These are phyloP conservation scores for Lodderomyces margitis DNA, from an alignment of 1,139 yeast genomes.

Conservation along the genomic window DNA sequence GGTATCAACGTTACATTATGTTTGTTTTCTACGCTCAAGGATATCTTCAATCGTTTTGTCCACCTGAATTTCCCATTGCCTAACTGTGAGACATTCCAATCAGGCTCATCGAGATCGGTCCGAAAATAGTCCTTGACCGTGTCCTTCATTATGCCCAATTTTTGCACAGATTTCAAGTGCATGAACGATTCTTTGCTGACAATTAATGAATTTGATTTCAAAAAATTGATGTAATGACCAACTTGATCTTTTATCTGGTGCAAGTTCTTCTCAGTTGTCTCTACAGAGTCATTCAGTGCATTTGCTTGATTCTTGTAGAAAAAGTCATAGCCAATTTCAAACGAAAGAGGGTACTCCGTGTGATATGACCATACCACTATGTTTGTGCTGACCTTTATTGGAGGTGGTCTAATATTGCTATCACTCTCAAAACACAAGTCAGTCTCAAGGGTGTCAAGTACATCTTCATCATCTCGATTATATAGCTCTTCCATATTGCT, in stretches of 20 bases:
- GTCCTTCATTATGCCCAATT: conserved; percentile 43
- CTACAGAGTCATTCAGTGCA: conserved; percentile 25
- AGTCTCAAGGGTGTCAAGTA: conserved; percentile 24
- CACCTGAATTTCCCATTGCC: conserved; percentile 23
- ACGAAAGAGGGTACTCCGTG: conserved; percentile 44
- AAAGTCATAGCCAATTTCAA: conserved; percentile 41
- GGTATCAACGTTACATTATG: conserved; percentile 42
- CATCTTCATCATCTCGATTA: conserved; percentile 26
- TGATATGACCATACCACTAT: conserved; percentile 44
- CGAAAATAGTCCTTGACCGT: conserved; percentile 39
- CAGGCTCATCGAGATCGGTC: conserved; percentile 18
- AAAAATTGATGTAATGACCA: conserved; percentile 31
- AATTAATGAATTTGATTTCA: conserved; percentile 32
- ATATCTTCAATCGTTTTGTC: conserved; percentile 30
- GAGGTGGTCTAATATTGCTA: conserved; percentile 28
- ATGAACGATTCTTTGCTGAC: conserved; percentile 36
- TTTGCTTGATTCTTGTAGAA: conserved; percentile 23
- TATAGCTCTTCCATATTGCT: conserved; percentile 32
- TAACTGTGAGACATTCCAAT: conserved; percentile 31
- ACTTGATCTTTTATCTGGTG: conserved; percentile 38
- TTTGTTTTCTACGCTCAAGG: conserved; percentile 34
- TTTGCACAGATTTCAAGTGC: conserved; percentile 39
- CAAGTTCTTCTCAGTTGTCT: conserved; percentile 34
- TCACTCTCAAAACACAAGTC: conserved; percentile 22
- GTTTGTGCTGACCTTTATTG: conserved; percentile 34